These are phyloP conservation scores for Trichophyton schoenleinii DNA, from an alignment of 2,329 filamentous ascomycete species.

Conservation along the genomic window DNA sequence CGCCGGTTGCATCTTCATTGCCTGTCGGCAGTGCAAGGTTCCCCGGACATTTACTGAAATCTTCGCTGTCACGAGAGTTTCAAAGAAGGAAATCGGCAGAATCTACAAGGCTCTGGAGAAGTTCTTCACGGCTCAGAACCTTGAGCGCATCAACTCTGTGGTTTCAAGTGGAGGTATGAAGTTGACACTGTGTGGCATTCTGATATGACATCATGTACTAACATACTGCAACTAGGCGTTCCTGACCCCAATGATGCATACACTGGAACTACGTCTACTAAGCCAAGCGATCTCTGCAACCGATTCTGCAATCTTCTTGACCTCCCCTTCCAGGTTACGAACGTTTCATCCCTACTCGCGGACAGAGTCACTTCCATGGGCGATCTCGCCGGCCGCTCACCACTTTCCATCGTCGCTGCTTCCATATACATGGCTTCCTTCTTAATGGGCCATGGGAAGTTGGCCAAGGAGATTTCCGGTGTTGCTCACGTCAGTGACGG, in stretches of 20 bases:
- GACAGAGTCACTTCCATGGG: conserved; percentile 64
- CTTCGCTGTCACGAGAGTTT: conserved; percentile 80
- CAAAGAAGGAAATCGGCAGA: conserved; percentile 92
- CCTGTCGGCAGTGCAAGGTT: conserved; percentile 77
- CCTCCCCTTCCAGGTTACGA: conserved; percentile 62
- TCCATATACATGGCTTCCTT: conserved; percentile 95
- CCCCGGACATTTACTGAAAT: conserved; percentile 91
- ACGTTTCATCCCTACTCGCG: conserved; percentile 67
- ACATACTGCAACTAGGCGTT: conserved; percentile 16
- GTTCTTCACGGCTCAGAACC: conserved; percentile 65
- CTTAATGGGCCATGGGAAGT: conserved; percentile 64
- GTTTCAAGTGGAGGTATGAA: conserved; percentile 44
- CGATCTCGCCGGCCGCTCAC: conserved; percentile 80
- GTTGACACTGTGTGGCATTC: conserved; percentile 4
- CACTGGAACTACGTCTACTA: conserved; percentile 62
- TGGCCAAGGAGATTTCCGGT: conserved; percentile 72
- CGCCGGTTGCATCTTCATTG: conserved; percentile 93
- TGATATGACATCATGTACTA: not conserved
- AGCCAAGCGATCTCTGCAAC: conserved; percentile 70
- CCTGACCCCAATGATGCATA: conserved; percentile 46
- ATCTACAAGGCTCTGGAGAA: conserved; percentile 89
- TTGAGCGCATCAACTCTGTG: conserved; percentile 41
- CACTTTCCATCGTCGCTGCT: conserved; percentile 82
- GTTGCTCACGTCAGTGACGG: conserved; percentile 89
- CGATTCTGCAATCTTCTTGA: conserved; percentile 80